Base-by-base conservation (phyloP, 2,329 filamentous ascomycete genomes). In the Colletotrichum euphorbiae region DNA sequence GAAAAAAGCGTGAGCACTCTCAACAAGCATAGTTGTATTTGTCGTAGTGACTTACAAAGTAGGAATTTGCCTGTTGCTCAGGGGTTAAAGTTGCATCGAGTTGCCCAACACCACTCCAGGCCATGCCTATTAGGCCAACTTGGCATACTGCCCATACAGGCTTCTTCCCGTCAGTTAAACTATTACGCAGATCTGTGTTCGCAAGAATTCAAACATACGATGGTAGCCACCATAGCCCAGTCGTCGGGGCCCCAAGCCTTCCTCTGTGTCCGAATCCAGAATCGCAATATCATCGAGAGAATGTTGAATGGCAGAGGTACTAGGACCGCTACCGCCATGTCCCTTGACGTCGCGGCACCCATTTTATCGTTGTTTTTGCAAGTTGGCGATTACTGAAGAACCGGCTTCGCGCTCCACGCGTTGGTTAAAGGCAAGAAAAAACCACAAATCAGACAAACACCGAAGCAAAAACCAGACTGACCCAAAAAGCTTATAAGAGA, bases 211-310 rank as follows among this genome's bases (percentile, higher is more conserved):
- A 12, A 28, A 68, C 65, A 3, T 68, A 68, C 65, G 17, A 68
- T 60, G 4, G 65, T 68, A 15, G 61, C 65, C 9, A 65, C 54
- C 65, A 68, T 68, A 2, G 65, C 65, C 65, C 65, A 68, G 17
- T 68, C 65, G n/a, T 68, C 65, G 13, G 65, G 65, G 13, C 65
- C 65, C 65, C 65, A 68, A 6, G 65, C 65, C 33, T 68, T 68
- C 21, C 65, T 65, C 33, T 68, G 65, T 17, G 65, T 59, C 24
- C 65, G 45, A 6, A 68, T 65, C 48, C 62, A 59, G 12, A 68
- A 68, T 17, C 65, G 54, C 33, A 68, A 19, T 12, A 24, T n/a
- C 46, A 68, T 50, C 2, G 61, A 48, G 19, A 68, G 28, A 15
- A 68, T 48, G 24, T 60, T 8, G 19, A 68, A 65, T 2, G 65